Evolutionary conservation across 1,284 basidiomycete genomes (phyloP).

Genomic region (Rhodotorula sp.): DNA sequence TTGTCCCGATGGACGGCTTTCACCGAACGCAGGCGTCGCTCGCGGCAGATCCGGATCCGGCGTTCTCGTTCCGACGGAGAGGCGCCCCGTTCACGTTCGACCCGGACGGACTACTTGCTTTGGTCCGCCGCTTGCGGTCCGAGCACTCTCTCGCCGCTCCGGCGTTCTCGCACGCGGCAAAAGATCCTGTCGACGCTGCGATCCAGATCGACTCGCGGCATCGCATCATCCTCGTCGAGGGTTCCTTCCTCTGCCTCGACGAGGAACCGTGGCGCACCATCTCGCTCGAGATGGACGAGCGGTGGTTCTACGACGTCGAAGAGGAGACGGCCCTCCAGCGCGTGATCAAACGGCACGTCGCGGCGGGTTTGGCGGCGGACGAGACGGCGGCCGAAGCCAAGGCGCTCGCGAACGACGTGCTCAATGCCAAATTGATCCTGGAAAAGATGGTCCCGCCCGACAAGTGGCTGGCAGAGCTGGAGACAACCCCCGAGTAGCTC

Average conservation of each 20-base stretch:
- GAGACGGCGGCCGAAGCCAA: constrained; percentile 6
- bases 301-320: constrained; percentile 6
- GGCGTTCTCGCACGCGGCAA: constrained; percentile 6
- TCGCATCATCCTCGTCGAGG: constrained; percentile 12
- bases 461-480: not conserved
- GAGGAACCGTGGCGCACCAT: not conserved
- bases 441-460: constrained; percentile 1
- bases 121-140: not conserved
- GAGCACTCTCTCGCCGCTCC: not conserved
- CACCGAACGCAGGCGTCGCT: constrained; percentile 3
- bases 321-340: not conserved
- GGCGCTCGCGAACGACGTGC: constrained; percentile 13
- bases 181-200: constrained; percentile 1
- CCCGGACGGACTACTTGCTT: not conserved
- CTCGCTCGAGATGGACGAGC: constrained; percentile 9
- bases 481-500: not conserved
- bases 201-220: not conserved
- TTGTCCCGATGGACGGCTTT: constrained; percentile 7
- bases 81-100: constrained; percentile 9
- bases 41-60: not conserved
- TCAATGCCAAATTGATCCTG: constrained; percentile 1
- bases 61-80: constrained; percentile 1
- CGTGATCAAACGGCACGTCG: constrained; percentile 5
- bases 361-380: constrained; percentile 5
- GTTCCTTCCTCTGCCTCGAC: constrained; percentile 8